Evolutionary conservation across 2,329 filamentous ascomycete species (phyloP).

Genomic region (Septoria petroselini): DNA sequence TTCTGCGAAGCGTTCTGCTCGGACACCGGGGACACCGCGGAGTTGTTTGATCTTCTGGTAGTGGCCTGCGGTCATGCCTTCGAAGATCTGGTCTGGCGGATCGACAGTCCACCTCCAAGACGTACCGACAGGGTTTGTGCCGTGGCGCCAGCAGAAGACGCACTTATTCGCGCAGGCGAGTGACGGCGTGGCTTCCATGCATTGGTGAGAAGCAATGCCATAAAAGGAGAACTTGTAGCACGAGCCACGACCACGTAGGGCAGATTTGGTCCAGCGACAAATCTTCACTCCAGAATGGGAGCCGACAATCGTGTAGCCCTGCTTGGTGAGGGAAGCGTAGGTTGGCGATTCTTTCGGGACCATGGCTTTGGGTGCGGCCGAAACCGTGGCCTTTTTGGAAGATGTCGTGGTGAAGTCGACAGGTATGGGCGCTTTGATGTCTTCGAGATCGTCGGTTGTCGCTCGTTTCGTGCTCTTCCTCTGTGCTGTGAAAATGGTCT

Average conservation of each 20-base stretch:
- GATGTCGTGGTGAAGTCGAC: slow-evolving; percentile 82
- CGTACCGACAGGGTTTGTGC: slow-evolving; percentile 93
- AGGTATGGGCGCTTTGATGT: slow-evolving; percentile 65
- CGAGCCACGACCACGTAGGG: slow-evolving; percentile 84
- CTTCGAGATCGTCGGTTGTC: slow-evolving; percentile 73
- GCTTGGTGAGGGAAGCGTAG: slow-evolving; percentile 84
- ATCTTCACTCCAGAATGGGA: slow-evolving; percentile 97
- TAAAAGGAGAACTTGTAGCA: slow-evolving; percentile 99
- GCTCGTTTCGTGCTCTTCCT: slow-evolving; percentile 39
- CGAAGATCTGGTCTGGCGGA: slow-evolving; percentile 81
- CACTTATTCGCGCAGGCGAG: slow-evolving; percentile 97
- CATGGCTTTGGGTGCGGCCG: slow-evolving; percentile 73
- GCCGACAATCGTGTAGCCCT: slow-evolving; percentile 93
- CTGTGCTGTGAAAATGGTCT: slow-evolving; percentile 34
- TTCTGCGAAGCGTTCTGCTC: slow-evolving; percentile 87
- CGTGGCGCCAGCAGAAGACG: slow-evolving; percentile 98
- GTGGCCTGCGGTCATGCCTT: slow-evolving; percentile 84
- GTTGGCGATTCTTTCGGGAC: slow-evolving; percentile 88
- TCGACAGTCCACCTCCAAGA: slow-evolving; percentile 97
- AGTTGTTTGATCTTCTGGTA: slow-evolving; percentile 98
- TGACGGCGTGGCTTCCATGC: slow-evolving; percentile 96
- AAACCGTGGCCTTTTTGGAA: slow-evolving; percentile 48
- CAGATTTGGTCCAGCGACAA: slow-evolving; percentile 97
- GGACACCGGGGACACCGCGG: slow-evolving; percentile 86
- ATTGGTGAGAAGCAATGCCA: slow-evolving; percentile 91